These are phyloP conservation scores for Morella rubra DNA, from an alignment of 306 rosid species.

Conservation along the genomic window DNA sequence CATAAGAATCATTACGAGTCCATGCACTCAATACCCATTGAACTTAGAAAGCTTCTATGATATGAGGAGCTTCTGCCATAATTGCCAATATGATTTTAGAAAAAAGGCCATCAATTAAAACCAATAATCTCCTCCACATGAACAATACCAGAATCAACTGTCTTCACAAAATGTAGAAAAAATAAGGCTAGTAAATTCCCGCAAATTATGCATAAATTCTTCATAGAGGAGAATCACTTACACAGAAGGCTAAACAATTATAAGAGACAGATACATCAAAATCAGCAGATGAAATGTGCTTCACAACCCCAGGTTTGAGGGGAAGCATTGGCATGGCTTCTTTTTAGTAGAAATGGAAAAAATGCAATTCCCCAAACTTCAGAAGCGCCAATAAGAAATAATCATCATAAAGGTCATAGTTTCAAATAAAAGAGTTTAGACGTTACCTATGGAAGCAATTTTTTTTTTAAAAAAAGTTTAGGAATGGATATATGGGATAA, in stretches of 20 bases:
- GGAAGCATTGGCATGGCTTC: background rate
- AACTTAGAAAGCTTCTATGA: background rate
- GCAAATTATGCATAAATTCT: background rate
- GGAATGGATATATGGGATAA: slow-evolving; percentile 22
- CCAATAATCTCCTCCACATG: background rate
- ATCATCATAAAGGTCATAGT: background rate
- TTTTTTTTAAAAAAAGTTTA: background rate
- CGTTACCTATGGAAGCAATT: background rate
- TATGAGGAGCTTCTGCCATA: background rate
- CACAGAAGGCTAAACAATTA: background rate
- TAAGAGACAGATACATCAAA: background rate
- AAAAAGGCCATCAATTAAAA: no score
- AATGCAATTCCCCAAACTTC: background rate
- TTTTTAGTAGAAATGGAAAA: slow-evolving; percentile 2
- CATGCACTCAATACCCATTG: no score
- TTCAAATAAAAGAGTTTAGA: background rate
- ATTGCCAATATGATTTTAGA: no score
- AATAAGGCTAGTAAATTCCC: background rate
- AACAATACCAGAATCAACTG: no score
- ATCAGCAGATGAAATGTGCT: background rate
- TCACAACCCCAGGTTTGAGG: background rate
- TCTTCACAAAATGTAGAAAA: background rate
- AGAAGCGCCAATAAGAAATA: background rate
- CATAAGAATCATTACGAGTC: background rate
- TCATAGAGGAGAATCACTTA: background rate